Evolutionary conservation across 345 rosid species (phyloP).

Genomic region (Citrus reticulata): DNA sequence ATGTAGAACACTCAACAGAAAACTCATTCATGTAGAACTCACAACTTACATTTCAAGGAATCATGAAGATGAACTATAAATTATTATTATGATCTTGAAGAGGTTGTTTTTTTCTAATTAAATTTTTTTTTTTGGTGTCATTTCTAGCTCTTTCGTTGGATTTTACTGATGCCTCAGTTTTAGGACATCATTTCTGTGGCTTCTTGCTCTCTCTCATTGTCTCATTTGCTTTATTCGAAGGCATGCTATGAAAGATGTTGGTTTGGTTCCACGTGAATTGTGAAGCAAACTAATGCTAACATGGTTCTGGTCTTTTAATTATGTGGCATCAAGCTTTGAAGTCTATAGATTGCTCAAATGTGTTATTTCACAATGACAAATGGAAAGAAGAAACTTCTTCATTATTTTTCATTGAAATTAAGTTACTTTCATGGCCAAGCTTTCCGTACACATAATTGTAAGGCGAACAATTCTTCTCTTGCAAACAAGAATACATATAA

Average conservation of each 20-base stretch:
- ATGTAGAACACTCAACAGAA: neutral
- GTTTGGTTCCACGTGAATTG: neutral
- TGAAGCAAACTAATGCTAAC: neutral
- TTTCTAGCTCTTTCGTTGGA: neutral
- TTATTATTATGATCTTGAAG: too few species aligned
- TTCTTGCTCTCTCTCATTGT: neutral
- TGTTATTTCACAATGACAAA: neutral
- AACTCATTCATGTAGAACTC: neutral
- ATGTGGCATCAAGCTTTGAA: neutral
- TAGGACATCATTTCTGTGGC: neutral
- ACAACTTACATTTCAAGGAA: neutral
- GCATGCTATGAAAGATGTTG: neutral
- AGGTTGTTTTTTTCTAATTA: too few species aligned
- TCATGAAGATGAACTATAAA: neutral
- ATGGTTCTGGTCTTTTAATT: neutral
- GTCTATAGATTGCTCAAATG: neutral
- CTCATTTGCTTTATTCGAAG: neutral
- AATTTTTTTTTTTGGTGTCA: neutral
- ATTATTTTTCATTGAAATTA: neutral
- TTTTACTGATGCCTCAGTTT: neutral
- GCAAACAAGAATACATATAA: neutral
- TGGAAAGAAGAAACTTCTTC: neutral
- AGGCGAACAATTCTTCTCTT: neutral
- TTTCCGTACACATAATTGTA: neutral
- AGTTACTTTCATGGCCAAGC: neutral